Evolutionary conservation across 257 asterid species (phyloP), one percentile per base, ranked within the genome.

Genomic region (Perilla frutescens): DNA sequence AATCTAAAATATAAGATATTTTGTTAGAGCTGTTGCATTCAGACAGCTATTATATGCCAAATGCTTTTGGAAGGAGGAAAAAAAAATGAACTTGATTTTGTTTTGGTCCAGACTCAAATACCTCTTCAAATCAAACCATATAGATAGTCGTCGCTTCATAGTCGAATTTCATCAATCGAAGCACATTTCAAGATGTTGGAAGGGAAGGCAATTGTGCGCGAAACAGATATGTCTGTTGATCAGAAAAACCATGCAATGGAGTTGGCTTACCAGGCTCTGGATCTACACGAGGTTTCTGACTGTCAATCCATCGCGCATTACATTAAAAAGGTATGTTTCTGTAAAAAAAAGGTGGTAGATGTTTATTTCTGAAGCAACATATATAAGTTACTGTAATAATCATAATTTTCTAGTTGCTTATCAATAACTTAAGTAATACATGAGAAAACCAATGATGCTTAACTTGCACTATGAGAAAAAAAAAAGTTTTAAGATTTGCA

Each of bases 231-330:
- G 84, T 34, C 77, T n/a, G 70, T 63, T 40, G 66, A 49, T 61
- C 71, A 65, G 59, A 68, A 40, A 57, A 70, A 71, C 68, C 75
- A 12, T 75, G 80, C 70, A 9, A 69, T 49, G 76, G 76, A 78
- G 34, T 51, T 78, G 60, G 82, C 82, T 13, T 78, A 68, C 51
- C 75, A 48, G 44, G 77, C 80, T 75, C 71, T 75, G 8, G 80
- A 80, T 75, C 62, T 80, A 47, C 77, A 80, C 9, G 71, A 75
- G 78, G 66, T 75, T 13, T 76, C 75, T 3, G 78, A 75, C 34
- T 75, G 54, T 32, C 75, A 66, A 51, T 64, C 77, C 60, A 70
- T 70, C 44, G 74, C 80, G 3, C 41, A 34, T 58, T 71, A 53
- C 37, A 63, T 75, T 9, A 75, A 75, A 36, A 66, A 56, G 83